Evolutionary conservation across 1,284 basidiomycete genomes (phyloP), one percentile per base, ranked within the genome.

Genomic region (Microbotryomycetes sp.): DNA sequence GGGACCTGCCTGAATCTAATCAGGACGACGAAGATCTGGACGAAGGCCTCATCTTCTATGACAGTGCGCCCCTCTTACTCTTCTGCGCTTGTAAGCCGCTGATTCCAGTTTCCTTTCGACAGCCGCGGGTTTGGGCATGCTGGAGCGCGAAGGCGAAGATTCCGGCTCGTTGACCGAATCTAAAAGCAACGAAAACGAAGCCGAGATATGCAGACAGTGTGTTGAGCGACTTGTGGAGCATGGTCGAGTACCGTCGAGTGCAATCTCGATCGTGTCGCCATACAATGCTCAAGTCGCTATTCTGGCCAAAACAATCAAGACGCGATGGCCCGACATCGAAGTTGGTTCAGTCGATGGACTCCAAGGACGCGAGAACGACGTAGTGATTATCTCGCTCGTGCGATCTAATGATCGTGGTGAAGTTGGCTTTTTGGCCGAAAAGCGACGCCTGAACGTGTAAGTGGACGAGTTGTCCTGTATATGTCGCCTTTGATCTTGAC

Each of bases 181-280:
- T 69, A 83, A 87, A 69, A 87, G 84, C 69, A 98, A 98, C 71
- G 89, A 91, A 76, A 96, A 97, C 72, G 94, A 98, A 72, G 90
- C 86, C 0, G 83, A 81, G 11, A 80, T 97, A 2, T 91, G 96
- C 0, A 84, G 83, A 68, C 81, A 80, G 60, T 93, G 91, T 85
- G 84, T 91, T 0, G 81, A 85, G 45, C 84, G 82, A 68, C 76
- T 97, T 73, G 89, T 91, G 61, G 59, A 85, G 69, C 75, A 75
- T 5, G 79, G 81, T 3, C 90, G 91, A 0, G 76, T 98, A 1
- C 73, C 79, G 0, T 81, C 89, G 0, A 76, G 76, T 0, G 87
- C 93, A 70, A 90, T 98, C 58, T 89, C 90, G 1, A 81, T 98
- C 54, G 87, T 98, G 61, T 89, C 91, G 4, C 93, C 96, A 81